Evolutionary conservation across 2,329 filamentous ascomycete genomes (phyloP).

Genomic region (Xylariaceae sp.): DNA sequence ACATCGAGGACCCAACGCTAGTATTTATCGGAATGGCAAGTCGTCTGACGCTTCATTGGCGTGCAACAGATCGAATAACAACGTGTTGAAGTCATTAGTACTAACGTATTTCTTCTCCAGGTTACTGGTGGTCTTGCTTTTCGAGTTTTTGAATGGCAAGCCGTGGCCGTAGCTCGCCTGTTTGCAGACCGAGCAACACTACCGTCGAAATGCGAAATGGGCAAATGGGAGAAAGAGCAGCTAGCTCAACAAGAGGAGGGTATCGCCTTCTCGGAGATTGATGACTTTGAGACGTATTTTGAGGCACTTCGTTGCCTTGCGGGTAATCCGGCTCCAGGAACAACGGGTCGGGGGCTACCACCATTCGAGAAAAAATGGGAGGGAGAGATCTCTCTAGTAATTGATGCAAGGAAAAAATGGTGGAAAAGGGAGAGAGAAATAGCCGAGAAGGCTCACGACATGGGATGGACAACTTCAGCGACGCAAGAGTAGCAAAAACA

Average conservation of each 20-base stretch:
- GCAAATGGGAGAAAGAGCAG: constrained; percentile 58
- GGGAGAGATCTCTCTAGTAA: background rate
- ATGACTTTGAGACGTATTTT: constrained; percentile 1
- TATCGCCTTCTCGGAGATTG: background rate
- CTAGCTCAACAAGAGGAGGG: constrained; percentile 41
- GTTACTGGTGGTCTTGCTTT: constrained; percentile 49
- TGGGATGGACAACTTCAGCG: too few species aligned
- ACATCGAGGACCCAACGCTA: constrained; percentile 65
- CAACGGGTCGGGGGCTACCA: constrained; percentile 3
- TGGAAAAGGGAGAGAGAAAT: constrained; percentile 7
- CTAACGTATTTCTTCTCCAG: constrained; percentile 64
- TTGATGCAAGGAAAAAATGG: constrained; percentile 1
- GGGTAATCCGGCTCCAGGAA: constrained; percentile 5
- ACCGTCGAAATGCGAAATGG: constrained; percentile 60
- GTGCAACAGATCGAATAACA: background rate
- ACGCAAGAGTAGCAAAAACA: too few species aligned
- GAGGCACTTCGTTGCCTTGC: background rate
- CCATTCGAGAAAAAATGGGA: constrained; percentile 7
- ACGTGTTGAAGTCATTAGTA: background rate
- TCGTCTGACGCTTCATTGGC: too few species aligned
- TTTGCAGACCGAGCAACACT: constrained; percentile 64
- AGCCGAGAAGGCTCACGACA: background rate
- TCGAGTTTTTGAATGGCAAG: constrained; percentile 69
- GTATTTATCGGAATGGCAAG: constrained; percentile 61
- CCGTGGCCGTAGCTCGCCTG: constrained; percentile 66